Evolutionary conservation across 1,284 basidiomycete species (phyloP), one percentile per base, ranked within the genome.

Genomic region (Moesziomyces sp.): DNA sequence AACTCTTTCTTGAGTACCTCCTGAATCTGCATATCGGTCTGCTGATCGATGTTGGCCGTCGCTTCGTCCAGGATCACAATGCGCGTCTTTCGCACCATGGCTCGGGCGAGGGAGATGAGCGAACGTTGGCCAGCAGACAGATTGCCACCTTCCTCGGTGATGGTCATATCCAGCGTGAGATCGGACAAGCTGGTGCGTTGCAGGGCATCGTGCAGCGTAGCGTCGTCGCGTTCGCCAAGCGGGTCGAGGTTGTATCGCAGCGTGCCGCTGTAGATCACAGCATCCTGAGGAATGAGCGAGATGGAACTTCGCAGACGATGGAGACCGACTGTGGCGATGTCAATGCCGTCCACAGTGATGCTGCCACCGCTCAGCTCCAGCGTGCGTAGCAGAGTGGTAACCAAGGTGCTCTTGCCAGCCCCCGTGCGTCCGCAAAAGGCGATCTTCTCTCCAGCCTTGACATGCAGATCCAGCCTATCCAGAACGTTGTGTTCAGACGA

Each of bases 221-320:
- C 60, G 24, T 81, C 73, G 34, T 67, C 90, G 77, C 91, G 88
- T 48, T 89, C 84, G 44, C 87, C 88, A 84, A 96, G 91, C 0
- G 91, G 91, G 83, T 92, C 91, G 26, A 92, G 85, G 70, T 90
- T 91, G 18, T 88, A 88, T 19, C 90, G 86, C 6, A 91, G 85
- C 3, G 89, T 90, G 1, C 89, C 88, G 83, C 88, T 86, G 83
- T 92, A 91, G 52, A 90, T 78, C 3, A 87, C 77, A 9, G 92
- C 91, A 74, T 97, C 94, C 84, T 97, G 94, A 10, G 94, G 93
- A 67, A 97, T 95, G 78, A 97, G 89, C 3, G 86, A 88, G 57
- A 88, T 86, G 56, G 85, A 84, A 3, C 85, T 83, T n/a, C 88
- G 82, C 16, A 88, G 77, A 10, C 87, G 87, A 60, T 92, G 35